These are phyloP conservation scores for Talaromyces wortmannii DNA, from an alignment of 495 filamentous ascomycete species.

Conservation along the genomic window DNA sequence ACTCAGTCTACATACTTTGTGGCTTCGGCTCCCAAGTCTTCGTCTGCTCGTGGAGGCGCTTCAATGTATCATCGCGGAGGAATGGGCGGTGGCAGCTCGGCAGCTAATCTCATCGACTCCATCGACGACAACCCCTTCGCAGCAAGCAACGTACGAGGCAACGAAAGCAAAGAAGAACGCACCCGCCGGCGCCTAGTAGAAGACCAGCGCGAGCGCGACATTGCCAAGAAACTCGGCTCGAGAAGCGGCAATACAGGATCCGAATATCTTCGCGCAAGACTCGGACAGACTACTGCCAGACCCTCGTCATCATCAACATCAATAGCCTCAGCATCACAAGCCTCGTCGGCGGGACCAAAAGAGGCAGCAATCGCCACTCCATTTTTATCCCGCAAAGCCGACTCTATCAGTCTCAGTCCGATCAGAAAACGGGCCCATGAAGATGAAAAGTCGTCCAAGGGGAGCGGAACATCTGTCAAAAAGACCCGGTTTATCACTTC, in stretches of 20 bases:
- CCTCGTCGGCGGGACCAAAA: conserved; percentile 3
- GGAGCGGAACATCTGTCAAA: conserved; percentile 34
- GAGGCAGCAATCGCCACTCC: not conserved
- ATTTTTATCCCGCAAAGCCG: conserved; percentile 20
- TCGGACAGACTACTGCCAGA: conserved; percentile 8
- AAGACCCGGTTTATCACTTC: conserved; percentile 78
- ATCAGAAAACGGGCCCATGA: conserved; percentile 56
- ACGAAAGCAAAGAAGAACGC: conserved; percentile 55
- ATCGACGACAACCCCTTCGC: conserved; percentile 51
- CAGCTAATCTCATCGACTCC: conserved; percentile 63
- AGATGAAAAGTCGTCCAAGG: conserved; percentile 26
- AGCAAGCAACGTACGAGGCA: conserved; percentile 37
- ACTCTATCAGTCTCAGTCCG: conserved; percentile 60
- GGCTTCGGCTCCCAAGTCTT: conserved; percentile 27
- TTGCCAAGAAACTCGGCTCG: conserved; percentile 61
- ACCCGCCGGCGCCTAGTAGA: conserved; percentile 61
- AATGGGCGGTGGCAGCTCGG: conserved; percentile 32
- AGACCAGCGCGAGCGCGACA: conserved; percentile 73
- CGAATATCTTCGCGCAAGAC: conserved; percentile 64
- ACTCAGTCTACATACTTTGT: conserved; percentile 56
- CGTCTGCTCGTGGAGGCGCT: not conserved
- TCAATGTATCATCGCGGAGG: conserved; percentile 2
- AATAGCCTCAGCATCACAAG: conserved; percentile 9
- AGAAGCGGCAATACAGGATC: conserved; percentile 62
- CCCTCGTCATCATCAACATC: not conserved